phyloP scores from a whole-genome alignment of 192 early-diverging fungal species.

The Linnemannia exigua region DNA sequence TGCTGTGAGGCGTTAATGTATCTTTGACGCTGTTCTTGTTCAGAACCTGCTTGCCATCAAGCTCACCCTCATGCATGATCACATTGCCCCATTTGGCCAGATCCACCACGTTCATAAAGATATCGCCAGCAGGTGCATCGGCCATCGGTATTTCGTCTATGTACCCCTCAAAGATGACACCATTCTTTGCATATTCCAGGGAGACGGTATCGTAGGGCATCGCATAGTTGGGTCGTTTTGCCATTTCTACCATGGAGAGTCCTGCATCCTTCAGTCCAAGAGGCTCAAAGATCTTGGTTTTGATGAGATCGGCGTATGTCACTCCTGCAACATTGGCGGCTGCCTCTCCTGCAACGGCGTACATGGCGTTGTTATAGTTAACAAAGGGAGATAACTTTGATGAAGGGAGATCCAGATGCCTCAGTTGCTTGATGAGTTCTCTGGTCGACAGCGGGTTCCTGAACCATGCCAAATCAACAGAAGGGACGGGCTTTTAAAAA shows the following conservation, averaged over 20 bases:
- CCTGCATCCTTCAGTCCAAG: constrained; percentile 23
- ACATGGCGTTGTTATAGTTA: constrained; percentile 26
- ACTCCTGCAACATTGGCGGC: constrained; percentile 23
- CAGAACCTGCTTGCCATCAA: too few relatives aligned
- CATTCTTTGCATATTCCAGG: constrained; percentile 33
- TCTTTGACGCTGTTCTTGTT: too few relatives aligned
- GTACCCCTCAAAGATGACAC: not conserved
- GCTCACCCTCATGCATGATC: constrained; percentile 7
- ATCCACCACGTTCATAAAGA: constrained; percentile 25
- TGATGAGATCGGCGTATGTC: constrained; percentile 13
- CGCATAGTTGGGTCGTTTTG: constrained; percentile 10
- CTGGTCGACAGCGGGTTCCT: too few relatives aligned
- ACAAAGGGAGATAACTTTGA: not conserved
- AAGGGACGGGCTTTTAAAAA: too few relatives aligned
- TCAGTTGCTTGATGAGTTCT: constrained; percentile 27
- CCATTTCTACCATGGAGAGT: constrained; percentile 16
- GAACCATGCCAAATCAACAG: too few relatives aligned
- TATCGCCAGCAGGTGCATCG: constrained; percentile 21
- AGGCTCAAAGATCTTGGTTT: constrained; percentile 15
- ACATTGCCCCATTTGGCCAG: constrained; percentile 3
- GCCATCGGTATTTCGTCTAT: not conserved
- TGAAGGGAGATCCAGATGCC: not conserved
- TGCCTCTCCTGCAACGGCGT: too few relatives aligned
- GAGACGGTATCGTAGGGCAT: constrained; percentile 15
- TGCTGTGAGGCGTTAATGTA: too few relatives aligned